Evolutionary conservation across 2,329 filamentous ascomycete genomes (phyloP).

Genomic region (Fusarium liriodendri): DNA sequence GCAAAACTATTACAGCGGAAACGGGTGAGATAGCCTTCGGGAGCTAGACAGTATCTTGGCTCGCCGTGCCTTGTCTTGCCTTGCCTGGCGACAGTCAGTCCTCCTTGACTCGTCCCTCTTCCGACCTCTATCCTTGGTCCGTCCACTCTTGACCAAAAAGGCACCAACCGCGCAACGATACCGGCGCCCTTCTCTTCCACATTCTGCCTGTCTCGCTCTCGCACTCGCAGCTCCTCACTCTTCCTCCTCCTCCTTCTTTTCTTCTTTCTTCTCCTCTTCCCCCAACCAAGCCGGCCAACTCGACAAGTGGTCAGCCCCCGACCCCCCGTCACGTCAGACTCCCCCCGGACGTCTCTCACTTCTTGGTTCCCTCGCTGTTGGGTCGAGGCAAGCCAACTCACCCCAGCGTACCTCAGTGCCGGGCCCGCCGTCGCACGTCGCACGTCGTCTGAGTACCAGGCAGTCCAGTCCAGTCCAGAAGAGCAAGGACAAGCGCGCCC

Average conservation of each 20-base stretch:
- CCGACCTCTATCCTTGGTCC: constrained; percentile 29
- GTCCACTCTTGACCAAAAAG: constrained; percentile 26
- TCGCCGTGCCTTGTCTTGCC: neutral
- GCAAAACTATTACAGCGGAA: neutral
- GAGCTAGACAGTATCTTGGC: constrained; percentile 13
- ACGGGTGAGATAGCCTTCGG: constrained; percentile 19
- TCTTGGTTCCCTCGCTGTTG: constrained; percentile 13
- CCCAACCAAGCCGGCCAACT: constrained; percentile 12
- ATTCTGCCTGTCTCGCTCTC: constrained; percentile 21
- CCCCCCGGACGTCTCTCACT: constrained; percentile 28
- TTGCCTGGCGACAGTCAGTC: neutral
- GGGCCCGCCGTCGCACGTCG: constrained; percentile 32
- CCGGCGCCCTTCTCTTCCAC: constrained; percentile 24
- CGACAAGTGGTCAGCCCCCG: constrained; percentile 6
- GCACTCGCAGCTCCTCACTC: constrained; percentile 29
- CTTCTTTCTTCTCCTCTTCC: neutral
- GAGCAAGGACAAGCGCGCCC: constrained; percentile 38
- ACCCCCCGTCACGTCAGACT: constrained; percentile 33
- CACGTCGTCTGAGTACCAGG: constrained; percentile 11
- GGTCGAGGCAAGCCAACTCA: constrained; percentile 6
- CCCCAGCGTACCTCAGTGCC: constrained; percentile 26
- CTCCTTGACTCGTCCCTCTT: constrained; percentile 15
- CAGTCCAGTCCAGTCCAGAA: constrained; percentile 6
- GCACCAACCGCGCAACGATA: constrained; percentile 23
- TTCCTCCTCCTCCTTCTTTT: constrained; percentile 22